Evolutionary conservation across 495 filamentous ascomycete genomes (phyloP).

Genomic region (Tricharina praecox): DNA sequence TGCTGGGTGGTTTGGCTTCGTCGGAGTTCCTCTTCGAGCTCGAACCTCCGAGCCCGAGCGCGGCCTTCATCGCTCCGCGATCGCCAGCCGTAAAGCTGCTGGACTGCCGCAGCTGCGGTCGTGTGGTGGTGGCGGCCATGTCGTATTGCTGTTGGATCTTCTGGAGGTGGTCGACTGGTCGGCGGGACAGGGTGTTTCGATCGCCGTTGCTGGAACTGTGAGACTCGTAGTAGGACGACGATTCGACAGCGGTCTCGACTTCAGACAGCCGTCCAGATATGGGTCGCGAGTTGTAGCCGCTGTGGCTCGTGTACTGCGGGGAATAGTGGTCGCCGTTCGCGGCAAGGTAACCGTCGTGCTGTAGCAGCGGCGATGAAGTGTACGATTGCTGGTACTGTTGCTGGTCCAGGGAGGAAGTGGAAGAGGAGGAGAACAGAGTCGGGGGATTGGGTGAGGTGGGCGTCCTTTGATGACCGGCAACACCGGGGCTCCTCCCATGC

Average conservation of each 20-base stretch:
- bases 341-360: not conserved
- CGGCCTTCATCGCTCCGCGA: constrained; percentile 28
- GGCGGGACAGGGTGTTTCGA: constrained; percentile 31
- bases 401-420: constrained; percentile 23
- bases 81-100: constrained; percentile 57
- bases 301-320: constrained; percentile 5
- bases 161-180: constrained; percentile 35
- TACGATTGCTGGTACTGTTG: constrained; percentile 9
- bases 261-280: constrained; percentile 23
- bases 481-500: constrained; percentile 18
- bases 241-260: constrained; percentile 21
- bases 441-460: constrained; percentile 26
- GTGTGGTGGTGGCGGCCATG: constrained; percentile 31
- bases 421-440: constrained; percentile 22
- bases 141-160: constrained; percentile 35
- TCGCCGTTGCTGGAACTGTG: too few relatives aligned
- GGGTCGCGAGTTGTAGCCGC: constrained; percentile 19
- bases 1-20: constrained; percentile 46
- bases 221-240: constrained; percentile 6
- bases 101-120: constrained; percentile 54
- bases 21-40: constrained; percentile 71
- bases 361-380: constrained; percentile 21
- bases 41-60: constrained; percentile 25
- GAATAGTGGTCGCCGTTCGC: not conserved
- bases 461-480: constrained; percentile 21